A percentile compares a stretch with the other conserved stretches of the same genome.
phyloP scores from a whole-genome alignment of 371 early-diverging fungal species.

The Circinella minor region DNA sequence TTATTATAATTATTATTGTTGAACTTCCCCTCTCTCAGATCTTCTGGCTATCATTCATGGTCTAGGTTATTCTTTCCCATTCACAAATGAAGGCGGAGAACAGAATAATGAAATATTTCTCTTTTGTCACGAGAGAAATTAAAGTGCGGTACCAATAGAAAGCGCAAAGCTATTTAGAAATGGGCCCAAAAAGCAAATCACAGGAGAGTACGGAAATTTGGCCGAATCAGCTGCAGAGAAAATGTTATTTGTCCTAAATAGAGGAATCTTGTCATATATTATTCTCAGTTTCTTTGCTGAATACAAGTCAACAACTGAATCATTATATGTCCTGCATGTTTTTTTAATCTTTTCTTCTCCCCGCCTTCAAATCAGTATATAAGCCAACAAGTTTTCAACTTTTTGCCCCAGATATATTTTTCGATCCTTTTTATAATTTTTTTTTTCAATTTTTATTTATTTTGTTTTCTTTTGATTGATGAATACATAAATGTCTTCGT shows the following conservation, averaged over 20 bases:
- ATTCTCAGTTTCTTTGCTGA: background rate
- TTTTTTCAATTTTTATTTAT: background rate
- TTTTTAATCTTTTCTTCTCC: background rate
- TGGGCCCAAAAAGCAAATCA: conserved; percentile 7
- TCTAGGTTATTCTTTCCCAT: background rate
- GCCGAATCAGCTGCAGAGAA: conserved; percentile 10
- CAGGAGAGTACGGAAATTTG: background rate
- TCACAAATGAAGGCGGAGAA: conserved; percentile 8
- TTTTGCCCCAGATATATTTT: too few relatives aligned
- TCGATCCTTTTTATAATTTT: background rate
- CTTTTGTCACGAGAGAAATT: conserved; percentile 4
- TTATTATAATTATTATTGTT: background rate
- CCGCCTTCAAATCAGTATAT: background rate
- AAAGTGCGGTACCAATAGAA: conserved; percentile 7
- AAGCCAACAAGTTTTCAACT: too few relatives aligned
- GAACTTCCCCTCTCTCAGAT: too few relatives aligned
- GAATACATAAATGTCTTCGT: background rate
- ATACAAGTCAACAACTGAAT: background rate
- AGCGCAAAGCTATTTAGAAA: conserved; percentile 5
- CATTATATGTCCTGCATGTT: background rate
- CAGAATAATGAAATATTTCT: background rate
- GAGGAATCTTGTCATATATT: conserved; percentile 8
- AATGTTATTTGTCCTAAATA: conserved; percentile 7
- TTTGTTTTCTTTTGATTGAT: background rate
- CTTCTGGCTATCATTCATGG: too few relatives aligned